Percentiles rank a stretch among this genome's conserved stretches.
phyloP scores from a whole-genome alignment of 768 basidiomycete species.

The Suillus alpinus region DNA sequence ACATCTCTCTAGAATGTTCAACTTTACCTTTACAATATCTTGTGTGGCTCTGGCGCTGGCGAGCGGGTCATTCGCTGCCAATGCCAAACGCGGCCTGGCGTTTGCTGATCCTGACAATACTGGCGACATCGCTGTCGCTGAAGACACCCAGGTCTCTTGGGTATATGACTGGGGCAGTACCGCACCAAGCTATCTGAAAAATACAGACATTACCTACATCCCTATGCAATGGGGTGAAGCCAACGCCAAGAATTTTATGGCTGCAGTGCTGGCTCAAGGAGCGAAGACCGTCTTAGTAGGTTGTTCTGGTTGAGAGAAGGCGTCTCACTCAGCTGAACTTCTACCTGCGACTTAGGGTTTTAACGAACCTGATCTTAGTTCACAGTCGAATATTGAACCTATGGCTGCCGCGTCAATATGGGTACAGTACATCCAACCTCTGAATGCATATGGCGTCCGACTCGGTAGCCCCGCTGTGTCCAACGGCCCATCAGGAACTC shows the following conservation, averaged over 20 bases:
- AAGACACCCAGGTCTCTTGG: constrained; percentile 10
- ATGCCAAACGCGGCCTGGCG: constrained; percentile 8
- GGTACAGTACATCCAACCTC: constrained; percentile 36
- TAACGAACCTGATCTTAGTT: constrained; percentile 36
- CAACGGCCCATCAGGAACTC: constrained; percentile 27
- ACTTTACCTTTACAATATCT: not conserved
- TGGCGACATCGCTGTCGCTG: constrained; percentile 7
- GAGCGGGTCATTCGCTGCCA: constrained; percentile 1
- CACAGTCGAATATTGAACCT: constrained; percentile 46
- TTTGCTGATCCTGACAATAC: constrained; percentile 7
- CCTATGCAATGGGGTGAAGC: constrained; percentile 55
- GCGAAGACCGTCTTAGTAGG: constrained; percentile 11
- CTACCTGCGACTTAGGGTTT: constrained; percentile 23
- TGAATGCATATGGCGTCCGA: constrained; percentile 27
- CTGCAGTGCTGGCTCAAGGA: constrained; percentile 30
- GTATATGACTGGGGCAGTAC: constrained; percentile 27
- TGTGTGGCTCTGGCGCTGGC: constrained; percentile 4
- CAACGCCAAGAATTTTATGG: constrained; percentile 36
- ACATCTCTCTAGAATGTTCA: not conserved
- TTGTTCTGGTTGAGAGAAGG: not conserved
- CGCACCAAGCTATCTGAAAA: constrained; percentile 41
- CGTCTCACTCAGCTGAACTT: not conserved
- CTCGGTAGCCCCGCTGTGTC: constrained; percentile 38
- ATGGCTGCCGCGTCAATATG: constrained; percentile 39
- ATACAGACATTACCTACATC: constrained; percentile 41